These are phyloP conservation scores for Sophora flavescens DNA, from an alignment of 306 rosid species.

Conservation along the genomic window DNA sequence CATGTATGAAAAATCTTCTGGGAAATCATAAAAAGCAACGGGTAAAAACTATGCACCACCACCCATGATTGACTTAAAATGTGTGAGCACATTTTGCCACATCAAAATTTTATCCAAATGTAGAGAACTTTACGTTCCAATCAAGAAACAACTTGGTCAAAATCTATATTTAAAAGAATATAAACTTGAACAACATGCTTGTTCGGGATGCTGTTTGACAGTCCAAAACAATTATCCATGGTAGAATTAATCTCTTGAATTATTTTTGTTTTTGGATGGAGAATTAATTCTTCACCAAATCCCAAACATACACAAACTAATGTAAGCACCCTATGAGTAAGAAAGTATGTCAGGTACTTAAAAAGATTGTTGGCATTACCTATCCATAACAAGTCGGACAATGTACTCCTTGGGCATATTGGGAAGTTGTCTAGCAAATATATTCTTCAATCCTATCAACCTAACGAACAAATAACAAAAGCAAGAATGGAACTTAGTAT, in stretches of 20 bases:
- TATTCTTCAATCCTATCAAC: constrained; percentile 97
- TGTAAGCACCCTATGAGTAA: constrained; percentile 2
- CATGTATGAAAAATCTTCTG: constrained; percentile 19
- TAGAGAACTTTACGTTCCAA: background rate
- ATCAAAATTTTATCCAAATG: constrained; percentile 14
- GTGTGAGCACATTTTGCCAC: background rate
- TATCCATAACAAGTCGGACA: constrained; percentile 98
- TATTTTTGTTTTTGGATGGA: constrained; percentile 24
- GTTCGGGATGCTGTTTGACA: constrained; percentile 20
- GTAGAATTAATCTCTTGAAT: background rate
- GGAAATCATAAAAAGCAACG: background rate
- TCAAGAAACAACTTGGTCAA: constrained; percentile 2
- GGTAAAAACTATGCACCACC: background rate
- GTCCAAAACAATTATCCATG: constrained; percentile 11
- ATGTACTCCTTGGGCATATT: constrained; percentile 99
- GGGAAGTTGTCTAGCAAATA: constrained; percentile 92
- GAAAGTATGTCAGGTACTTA: constrained; percentile 15
- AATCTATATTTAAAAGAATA: background rate
- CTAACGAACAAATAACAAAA: constrained; percentile 54
- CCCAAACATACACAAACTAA: constrained; percentile 21
- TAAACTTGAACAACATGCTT: background rate
- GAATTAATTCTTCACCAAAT: constrained; percentile 23
- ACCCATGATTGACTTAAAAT: background rate
- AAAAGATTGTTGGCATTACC: constrained; percentile 58
- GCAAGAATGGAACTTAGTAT: constrained; percentile 43